phyloP scores from a whole-genome alignment of 164 flowering plant species.

The Nymphaea thermarum region DNA sequence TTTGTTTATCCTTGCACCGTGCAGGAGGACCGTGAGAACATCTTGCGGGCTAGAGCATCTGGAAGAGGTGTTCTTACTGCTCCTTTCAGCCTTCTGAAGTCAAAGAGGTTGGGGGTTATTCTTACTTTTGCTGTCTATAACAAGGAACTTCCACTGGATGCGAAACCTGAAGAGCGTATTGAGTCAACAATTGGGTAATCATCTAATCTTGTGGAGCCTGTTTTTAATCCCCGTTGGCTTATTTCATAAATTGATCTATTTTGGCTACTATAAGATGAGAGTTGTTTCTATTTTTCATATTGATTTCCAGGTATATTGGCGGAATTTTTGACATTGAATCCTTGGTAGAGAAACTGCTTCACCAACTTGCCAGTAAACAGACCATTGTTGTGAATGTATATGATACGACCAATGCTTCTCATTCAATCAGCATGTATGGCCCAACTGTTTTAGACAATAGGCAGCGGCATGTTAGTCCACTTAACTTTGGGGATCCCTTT shows the following conservation, averaged over 20 bases:
- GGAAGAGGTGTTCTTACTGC: constrained; percentile 95
- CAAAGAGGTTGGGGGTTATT: constrained; percentile 83
- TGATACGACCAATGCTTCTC: constrained; percentile 63
- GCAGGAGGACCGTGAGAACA: constrained; percentile 94
- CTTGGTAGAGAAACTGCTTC: constrained; percentile 86
- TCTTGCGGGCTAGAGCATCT: constrained; percentile 75
- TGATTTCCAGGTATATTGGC: constrained; percentile 67
- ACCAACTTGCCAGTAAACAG: constrained; percentile 93
- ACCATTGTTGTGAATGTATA: constrained; percentile 80
- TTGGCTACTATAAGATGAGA: background rate
- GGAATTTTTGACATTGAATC: constrained; percentile 84
- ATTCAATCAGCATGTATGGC: constrained; percentile 88
- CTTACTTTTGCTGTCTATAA: constrained; percentile 90
- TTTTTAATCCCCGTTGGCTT: background rate
- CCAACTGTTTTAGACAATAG: constrained; percentile 26
- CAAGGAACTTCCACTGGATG: constrained; percentile 61
- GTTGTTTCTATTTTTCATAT: background rate
- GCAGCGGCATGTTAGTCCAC: constrained; percentile 42
- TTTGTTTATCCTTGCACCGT: background rate
- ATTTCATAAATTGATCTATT: background rate
- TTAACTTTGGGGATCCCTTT: constrained; percentile 88
- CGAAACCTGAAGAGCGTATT: constrained; percentile 67
- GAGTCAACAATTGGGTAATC: constrained; percentile 74
- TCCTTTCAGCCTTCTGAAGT: constrained; percentile 71
- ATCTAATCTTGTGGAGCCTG: background rate